Base-by-base conservation (phyloP, 1,139 yeast genomes). In the Debaryomyces fabryi region DNA sequence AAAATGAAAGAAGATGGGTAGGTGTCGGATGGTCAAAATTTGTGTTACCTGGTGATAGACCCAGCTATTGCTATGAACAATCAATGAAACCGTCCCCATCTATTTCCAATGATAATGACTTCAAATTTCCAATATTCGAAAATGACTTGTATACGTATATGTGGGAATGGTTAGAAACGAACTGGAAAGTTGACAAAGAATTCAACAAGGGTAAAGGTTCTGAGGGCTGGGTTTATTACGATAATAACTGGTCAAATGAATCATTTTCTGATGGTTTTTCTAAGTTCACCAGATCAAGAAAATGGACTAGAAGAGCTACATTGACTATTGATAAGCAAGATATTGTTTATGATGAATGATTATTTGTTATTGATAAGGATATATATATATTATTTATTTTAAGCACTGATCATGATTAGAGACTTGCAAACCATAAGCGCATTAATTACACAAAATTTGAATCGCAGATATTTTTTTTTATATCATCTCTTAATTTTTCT, bases 1-100 rank as follows among this genome's bases (percentile, higher is more conserved):
- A 83, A 54, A 79, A 83, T 55, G 83, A 83, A 58, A 69, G 88
- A 56, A 67, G 86, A 46, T 82, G 87, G 86, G 45, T 82, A 3
- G 86, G 84, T 0, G 51, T 82, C 18, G 88, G 87, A 4, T 83
- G 87, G 87, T 67, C 78, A 36, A 71, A 74, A 44, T 66, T 69
- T 33, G 58, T 81, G 37, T 58, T 82, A 13, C 86, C 86, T 0
- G 68, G 71, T 48, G 88, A 83, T 53, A 58, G 86, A 34, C 57
- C 79, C 1, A 68, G 72, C 32, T 82, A 67, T 55, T 79, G 85
- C 38, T 76, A 71, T 51, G 74, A 67, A 27, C 64, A 71, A 8
- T 67, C 81, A n/a, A 65, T 69, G 45, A 63, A 64, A 23, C 58
- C 67, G 1, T 67, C 76, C 0, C 71, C 79, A 3, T 61, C 65